Evolutionary conservation across 306 rosid species (phyloP), one percentile per base, ranked within the genome.

Genomic region (Morella rubra): DNA sequence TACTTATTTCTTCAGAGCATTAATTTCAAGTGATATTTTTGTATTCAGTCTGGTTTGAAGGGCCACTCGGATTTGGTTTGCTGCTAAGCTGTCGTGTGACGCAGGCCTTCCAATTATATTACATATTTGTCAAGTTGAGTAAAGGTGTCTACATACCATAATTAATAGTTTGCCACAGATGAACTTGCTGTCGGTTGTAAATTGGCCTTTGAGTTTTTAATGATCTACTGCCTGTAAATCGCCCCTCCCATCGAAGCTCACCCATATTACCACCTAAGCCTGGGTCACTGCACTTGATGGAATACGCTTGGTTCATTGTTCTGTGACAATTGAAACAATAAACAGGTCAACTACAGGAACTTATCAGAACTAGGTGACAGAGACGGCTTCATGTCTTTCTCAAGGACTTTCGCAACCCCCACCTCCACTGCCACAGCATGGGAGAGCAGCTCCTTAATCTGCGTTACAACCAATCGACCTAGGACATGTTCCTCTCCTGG

Each of bases 41-140:
- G 80, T 73, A 86, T 87, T 68, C 92, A 96, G 98, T 87, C 79
- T 96, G 99, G 99, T 75, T 82, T 82, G 97, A 92, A 87, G 99
- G 96, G 68, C 97, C 97, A 18, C 81, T 96, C 20, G 99, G 98
- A 49, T 91, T 91, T 75, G 99, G 99, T 81, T 89, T 96, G 88
- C 84, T 96, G 77, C 81, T 96, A 77, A 88, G 93, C 78, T 88
- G 93, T 64, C 96, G 99, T 69, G 88, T 89, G 80, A 79, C 93
- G 12, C 99, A 96, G 80, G 91, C 96, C 77, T 87, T 76, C 73
- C 96, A 92, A 76, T 85, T 96, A 42, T 92, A 89, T 83, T 88
- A 76, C 83, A 89, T 90, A 61, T 96, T 96, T 79, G 98, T 92
- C 83, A 88, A 85, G 99, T 96, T 58, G 87, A 91, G 90, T 73